Base-by-base conservation (phyloP, 179 eudicot genomes). In the Corrigiola litoralis region DNA sequence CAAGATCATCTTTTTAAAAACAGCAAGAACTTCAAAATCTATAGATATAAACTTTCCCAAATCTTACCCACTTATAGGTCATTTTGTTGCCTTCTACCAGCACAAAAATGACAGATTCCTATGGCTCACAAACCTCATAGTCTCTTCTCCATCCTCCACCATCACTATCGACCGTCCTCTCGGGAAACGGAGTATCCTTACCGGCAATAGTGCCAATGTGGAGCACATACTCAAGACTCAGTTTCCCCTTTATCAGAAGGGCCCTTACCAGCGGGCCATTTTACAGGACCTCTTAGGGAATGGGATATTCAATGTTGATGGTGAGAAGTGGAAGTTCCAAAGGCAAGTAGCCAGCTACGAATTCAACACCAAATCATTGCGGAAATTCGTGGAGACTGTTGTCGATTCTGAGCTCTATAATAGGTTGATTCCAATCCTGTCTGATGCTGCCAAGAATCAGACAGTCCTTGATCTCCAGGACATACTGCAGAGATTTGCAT, bases 381-480 rank as follows among this genome's bases (percentile, higher is more conserved):
- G 78, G 0, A 72, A 77, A 7, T 87, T 80, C 47, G 75, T 82
- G 4, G 87, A 84, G 5, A 59, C 31, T 0, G 67, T 54, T 0
- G 67, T 75, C 2, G 80, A 84, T 21, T 18, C 50, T 7, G 87
- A 84, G 68, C 65, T 86, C 0, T 46, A 65, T 0, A 63, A 69
- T 10, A 72, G 89, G 13, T 42, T 87, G 17, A 51, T 83, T 29
- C 95, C 90, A 0, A 57, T 85, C 7, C 51, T 85, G 1, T 18
- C 48, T 0, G 60, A 58, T 11, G 85, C 88, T 0, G 82, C 90
- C 1, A 63, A 58, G 5, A 67, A 72, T 16, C 38, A 29, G 20
- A 64, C 71, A 2, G 73, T 80, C 5, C 69, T 85, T 7, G 95
- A 87, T 68, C 46, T 87, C 1, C 90, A 87, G 34, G 82, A 85